A percentile compares a stretch with the other conserved stretches of the same genome.
Evolutionary conservation across 1,284 basidiomycete genomes (phyloP).

Genomic region (Sporisorium iseilematis-ciliati): DNA sequence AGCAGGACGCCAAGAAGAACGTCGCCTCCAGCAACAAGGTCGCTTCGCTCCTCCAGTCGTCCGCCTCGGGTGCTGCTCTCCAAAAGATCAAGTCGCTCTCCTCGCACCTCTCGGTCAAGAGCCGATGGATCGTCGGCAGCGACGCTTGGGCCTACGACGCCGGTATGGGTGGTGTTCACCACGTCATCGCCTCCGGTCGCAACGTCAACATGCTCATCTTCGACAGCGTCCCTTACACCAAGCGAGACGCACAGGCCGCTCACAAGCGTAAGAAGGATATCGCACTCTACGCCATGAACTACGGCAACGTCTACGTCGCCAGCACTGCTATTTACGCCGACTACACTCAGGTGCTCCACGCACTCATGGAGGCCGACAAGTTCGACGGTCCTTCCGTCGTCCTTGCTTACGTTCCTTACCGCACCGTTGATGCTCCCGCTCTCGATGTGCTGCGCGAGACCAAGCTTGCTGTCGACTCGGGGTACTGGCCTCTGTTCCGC

Average conservation of each 20-base stretch:
- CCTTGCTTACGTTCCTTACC: constrained; percentile 93
- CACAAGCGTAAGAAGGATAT: constrained; percentile 70
- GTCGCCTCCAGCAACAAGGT: constrained; percentile 51
- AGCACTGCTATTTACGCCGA: constrained; percentile 95
- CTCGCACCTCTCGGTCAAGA: constrained; percentile 53
- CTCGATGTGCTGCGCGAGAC: constrained; percentile 94
- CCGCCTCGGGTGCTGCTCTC: constrained; percentile 71
- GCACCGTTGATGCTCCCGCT: constrained; percentile 77
- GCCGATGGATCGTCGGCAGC: constrained; percentile 93
- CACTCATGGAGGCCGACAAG: constrained; percentile 89
- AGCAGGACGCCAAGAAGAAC: constrained; percentile 52
- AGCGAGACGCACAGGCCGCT: constrained; percentile 72
- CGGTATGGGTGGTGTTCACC: constrained; percentile 94
- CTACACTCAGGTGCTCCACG: constrained; percentile 93
- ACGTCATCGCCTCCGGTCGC: constrained; percentile 87
- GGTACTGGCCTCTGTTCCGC: constrained; percentile 98
- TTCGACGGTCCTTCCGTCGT: constrained; percentile 92
- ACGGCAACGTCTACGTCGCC: constrained; percentile 95
- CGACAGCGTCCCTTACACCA: constrained; percentile 89
- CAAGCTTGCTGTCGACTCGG: constrained; percentile 93
- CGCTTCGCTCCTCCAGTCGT: constrained; percentile 74
- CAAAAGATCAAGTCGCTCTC: constrained; percentile 58
- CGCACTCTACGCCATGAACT: constrained; percentile 90
- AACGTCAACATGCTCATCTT: constrained; percentile 96
- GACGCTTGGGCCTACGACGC: constrained; percentile 98